phyloP scores from a whole-genome alignment of 2,329 filamentous ascomycete genomes.

The Beauveria asiatica region DNA sequence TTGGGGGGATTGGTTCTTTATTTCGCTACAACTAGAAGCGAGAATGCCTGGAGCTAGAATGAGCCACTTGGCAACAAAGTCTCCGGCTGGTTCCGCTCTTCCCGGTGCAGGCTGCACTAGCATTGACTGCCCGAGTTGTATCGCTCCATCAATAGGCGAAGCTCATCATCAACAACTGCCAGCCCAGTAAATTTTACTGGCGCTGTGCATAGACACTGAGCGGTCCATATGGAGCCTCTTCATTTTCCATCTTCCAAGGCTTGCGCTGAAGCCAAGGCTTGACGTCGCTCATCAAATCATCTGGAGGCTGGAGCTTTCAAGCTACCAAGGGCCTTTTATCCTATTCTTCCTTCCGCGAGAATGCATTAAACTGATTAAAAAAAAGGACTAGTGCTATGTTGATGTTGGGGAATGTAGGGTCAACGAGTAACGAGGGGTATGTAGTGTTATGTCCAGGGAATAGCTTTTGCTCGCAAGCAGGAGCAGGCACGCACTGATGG shows the following conservation, averaged over 20 bases:
- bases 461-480: constrained; percentile 2
- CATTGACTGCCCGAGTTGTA: constrained; percentile 10
- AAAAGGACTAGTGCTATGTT: constrained; percentile 26
- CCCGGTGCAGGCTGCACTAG: constrained; percentile 8
- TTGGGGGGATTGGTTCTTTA: constrained; percentile 6
- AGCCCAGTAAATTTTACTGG: neutral
- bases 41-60: neutral
- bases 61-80: constrained; percentile 8
- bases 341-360: constrained; percentile 15
- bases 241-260: constrained; percentile 1
- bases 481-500: neutral
- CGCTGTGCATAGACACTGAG: neutral
- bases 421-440: constrained; percentile 16
- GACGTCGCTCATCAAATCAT: constrained; percentile 11
- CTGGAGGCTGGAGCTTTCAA: constrained; percentile 55
- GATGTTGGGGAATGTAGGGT: constrained; percentile 19
- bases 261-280: neutral
- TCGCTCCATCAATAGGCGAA: constrained; percentile 4
- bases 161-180: neutral
- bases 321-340: constrained; percentile 46
- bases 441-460: constrained; percentile 8
- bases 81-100: neutral
- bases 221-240: constrained; percentile 5
- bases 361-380: constrained; percentile 31
- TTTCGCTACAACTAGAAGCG: constrained; percentile 10